Evolutionary conservation across 495 filamentous ascomycete genomes (phyloP).

Genomic region (Podospora appendiculata): DNA sequence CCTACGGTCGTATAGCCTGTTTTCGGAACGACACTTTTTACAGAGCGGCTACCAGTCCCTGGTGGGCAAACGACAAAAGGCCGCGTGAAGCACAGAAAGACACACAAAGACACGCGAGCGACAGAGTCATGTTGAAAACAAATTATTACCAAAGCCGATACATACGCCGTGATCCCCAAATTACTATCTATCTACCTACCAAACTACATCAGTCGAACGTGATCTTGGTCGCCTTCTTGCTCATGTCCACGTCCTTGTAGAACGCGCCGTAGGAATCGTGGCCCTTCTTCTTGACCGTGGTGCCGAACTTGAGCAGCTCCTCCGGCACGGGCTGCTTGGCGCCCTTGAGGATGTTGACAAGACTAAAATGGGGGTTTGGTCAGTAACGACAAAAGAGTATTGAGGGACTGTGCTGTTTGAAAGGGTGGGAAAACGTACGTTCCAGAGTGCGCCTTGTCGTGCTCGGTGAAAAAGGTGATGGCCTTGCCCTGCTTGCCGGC

Average conservation of each 20-base stretch:
- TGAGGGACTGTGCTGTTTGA: neutral
- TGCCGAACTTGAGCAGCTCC: conserved; percentile 83
- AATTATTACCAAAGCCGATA: too few species aligned
- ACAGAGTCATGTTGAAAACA: neutral
- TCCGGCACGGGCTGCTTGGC: conserved; percentile 87
- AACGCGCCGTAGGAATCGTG: conserved; percentile 91
- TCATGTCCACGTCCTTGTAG: conserved; percentile 72
- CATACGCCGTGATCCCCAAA: neutral
- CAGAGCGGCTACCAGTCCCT: conserved; percentile 38
- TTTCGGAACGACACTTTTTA: conserved; percentile 54
- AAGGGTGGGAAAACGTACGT: conserved; percentile 49
- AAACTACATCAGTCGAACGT: conserved; percentile 57
- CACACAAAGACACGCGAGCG: neutral
- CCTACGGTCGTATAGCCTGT: conserved; percentile 36
- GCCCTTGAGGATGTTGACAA: conserved; percentile 87
- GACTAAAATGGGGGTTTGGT: conserved; percentile 15
- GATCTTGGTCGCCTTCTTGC: conserved; percentile 84
- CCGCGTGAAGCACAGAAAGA: conserved; percentile 1
- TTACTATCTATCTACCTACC: neutral
- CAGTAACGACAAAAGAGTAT: neutral
- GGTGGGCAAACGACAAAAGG: conserved; percentile 17
- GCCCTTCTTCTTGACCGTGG: conserved; percentile 97
- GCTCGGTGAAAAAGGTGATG: conserved; percentile 90
- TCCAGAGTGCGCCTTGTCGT: conserved; percentile 83
- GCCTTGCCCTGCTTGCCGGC: conserved; percentile 85